Evolutionary conservation across 169 alveolate species (phyloP), one percentile per base, ranked within the genome.

Genomic region (Plasmodium gonderi): DNA sequence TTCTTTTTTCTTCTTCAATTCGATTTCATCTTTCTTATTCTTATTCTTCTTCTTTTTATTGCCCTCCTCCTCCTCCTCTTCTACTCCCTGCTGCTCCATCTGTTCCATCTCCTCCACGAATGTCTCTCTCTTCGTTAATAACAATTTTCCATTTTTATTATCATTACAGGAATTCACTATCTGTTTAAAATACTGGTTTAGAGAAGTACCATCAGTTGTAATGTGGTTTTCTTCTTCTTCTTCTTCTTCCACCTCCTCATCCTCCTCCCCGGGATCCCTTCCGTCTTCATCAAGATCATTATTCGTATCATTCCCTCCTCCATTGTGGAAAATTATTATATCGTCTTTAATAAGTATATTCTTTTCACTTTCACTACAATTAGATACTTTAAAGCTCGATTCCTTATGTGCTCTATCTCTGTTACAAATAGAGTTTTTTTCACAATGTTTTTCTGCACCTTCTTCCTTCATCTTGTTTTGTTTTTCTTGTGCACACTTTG

Each of bases 291-390:
- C 72, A 26, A 14, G 72, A 1, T 29, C 40, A 36, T 38, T 42
- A 80, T 38, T 80, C 38, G 47, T 29, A 64, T 80, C 60, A 8
- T 45, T n/a, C n/a, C n/a, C 77, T 12, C 8, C 31, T 14, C 40
- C 60, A 51, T 82, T 82, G 20, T 82, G 82, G 23, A 82, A 82
- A 47, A 82, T 82, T 17, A 82, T 82, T 31, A 82, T 82, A 60
- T 82, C 92, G 42, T 82, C 92, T 49, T 82, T 82, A 7, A 82
- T 82, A 29, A 82, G 83, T 7, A 82, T 82, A 68, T 82, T 49
- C 42, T 74, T 82, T 31, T 82, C 92, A 26, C 44, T 69, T 20
- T 68, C 74, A 26, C 82, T 82, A 82, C 92, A 82, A 42, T 72
- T 82, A 31, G 81, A 69, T 3, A 69, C 17, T 80, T 80, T 80